phyloP scores from a whole-genome alignment of 2,329 filamentous ascomycete genomes.

The Zalaria obscura region DNA sequence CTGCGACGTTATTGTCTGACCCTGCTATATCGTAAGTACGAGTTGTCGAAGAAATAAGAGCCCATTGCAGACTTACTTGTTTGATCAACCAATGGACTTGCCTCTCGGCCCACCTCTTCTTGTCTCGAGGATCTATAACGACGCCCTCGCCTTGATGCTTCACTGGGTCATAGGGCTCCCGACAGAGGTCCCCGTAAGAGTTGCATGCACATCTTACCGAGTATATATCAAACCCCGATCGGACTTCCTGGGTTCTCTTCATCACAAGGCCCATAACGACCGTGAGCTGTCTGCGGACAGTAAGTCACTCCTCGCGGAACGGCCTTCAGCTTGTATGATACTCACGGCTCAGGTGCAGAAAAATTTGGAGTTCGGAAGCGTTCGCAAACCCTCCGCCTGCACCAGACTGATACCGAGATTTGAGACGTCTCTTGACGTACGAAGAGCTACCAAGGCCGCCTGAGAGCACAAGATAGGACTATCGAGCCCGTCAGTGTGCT shows the following conservation, averaged over 20 bases:
- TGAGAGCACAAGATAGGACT: constrained; percentile 23
- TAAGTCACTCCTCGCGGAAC: not conserved
- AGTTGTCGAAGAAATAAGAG: not conserved
- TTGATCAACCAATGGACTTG: constrained; percentile 9
- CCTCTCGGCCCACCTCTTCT: constrained; percentile 6
- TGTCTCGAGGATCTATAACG: constrained; percentile 5
- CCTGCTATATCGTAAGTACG: constrained; percentile 2
- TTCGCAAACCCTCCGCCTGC: constrained; percentile 2
- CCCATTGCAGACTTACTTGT: not conserved
- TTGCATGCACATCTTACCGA: constrained; percentile 3
- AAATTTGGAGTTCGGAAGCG: constrained; percentile 1
- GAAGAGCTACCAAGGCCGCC: constrained; percentile 28
- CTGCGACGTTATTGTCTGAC: constrained; percentile 3
- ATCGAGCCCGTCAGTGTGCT: not conserved
- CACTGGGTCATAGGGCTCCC: constrained; percentile 3
- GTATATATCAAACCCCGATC: constrained; percentile 1
- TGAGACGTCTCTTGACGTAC: constrained; percentile 24
- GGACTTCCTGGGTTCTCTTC: constrained; percentile 1
- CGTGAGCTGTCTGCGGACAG: constrained; percentile 12
- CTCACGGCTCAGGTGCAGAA: not conserved
- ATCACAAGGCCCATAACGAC: constrained; percentile 7
- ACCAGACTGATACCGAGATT: constrained; percentile 17
- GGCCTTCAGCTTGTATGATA: not conserved
- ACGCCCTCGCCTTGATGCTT: constrained; percentile 6
- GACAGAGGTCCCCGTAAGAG: constrained; percentile 4